These are phyloP conservation scores for Oryza glaberrima DNA, from an alignment of 176 grass and related monocot genomes.

Conservation along the genomic window DNA sequence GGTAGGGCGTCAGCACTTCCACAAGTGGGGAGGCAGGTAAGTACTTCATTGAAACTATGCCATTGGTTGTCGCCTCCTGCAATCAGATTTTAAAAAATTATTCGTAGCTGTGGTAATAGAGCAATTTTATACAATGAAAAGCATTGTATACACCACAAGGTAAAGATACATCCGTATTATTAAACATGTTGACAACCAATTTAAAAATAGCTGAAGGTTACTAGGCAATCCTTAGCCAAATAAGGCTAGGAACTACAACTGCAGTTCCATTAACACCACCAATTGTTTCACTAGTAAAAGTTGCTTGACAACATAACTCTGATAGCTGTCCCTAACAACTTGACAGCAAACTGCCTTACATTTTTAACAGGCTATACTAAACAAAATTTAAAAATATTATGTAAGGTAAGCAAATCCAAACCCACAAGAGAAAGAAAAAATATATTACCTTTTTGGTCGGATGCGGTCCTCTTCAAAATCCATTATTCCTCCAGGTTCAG, in stretches of 20 bases:
- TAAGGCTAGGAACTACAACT: background rate
- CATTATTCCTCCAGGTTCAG: conserved; percentile 96
- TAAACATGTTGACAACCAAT: background rate
- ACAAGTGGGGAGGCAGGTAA: conserved; percentile 34
- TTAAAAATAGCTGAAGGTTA: background rate
- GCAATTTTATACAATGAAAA: background rate
- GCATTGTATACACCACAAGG: background rate
- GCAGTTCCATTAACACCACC: background rate
- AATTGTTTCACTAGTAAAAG: background rate
- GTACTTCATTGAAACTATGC: conserved; percentile 56
- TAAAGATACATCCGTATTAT: background rate
- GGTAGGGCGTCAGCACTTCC: conserved; percentile 28
- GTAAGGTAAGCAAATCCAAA: conserved; percentile 4
- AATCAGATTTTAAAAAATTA: conserved; percentile 31
- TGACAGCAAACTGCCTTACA: background rate
- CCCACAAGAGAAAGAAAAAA: background rate
- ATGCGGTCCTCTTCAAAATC: conserved; percentile 98
- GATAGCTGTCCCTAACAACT: background rate
- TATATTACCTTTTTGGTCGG: conserved; percentile 86
- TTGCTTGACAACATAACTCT: background rate
- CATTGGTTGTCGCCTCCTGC: conserved; percentile 89
- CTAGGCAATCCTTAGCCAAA: background rate
- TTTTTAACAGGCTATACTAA: background rate
- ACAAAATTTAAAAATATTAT: conserved; percentile 2
- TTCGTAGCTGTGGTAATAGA: background rate